Evolutionary conservation across 2,329 filamentous ascomycete species (phyloP).

Genomic region (Paraphaeosphaeria minitans): DNA sequence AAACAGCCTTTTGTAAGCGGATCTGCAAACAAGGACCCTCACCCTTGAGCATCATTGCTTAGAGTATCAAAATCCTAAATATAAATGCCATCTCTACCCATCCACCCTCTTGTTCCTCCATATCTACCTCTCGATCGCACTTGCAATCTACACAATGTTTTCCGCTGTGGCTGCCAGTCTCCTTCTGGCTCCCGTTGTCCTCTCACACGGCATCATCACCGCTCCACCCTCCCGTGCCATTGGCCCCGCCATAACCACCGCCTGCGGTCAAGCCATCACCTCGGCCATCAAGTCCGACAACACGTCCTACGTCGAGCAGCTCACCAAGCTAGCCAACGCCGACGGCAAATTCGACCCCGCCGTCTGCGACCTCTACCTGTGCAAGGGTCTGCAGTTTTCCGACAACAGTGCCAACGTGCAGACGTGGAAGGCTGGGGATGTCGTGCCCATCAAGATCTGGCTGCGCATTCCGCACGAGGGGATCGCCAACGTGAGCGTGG

Average conservation of each 20-base stretch:
- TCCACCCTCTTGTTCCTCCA: background rate
- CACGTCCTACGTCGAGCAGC: slow-evolving; percentile 32
- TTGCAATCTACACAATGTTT: slow-evolving; percentile 14
- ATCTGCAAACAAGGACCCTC: background rate
- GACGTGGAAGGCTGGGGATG: slow-evolving; percentile 54
- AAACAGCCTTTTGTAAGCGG: background rate
- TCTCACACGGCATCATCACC: slow-evolving; percentile 31
- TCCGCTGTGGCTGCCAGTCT: slow-evolving; percentile 16
- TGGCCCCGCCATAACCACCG: slow-evolving; percentile 19
- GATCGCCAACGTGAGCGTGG: slow-evolving; percentile 61
- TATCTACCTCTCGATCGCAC: background rate
- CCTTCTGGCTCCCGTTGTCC: slow-evolving; percentile 18
- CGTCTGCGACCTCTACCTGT: slow-evolving; percentile 57
- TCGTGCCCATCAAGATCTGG: slow-evolving; percentile 50
- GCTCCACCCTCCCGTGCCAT: slow-evolving; percentile 26
- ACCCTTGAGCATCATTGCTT: background rate
- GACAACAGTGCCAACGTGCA: slow-evolving; percentile 61
- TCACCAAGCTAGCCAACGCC: slow-evolving; percentile 24
- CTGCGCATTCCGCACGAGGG: slow-evolving; percentile 58
- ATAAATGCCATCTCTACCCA: background rate
- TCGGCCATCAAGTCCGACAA: slow-evolving; percentile 28
- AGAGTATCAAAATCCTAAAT: background rate
- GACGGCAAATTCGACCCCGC: slow-evolving; percentile 48
- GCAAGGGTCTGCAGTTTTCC: slow-evolving; percentile 62
- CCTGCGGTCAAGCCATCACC: slow-evolving; percentile 26